Evolutionary conservation across 257 asterid species (phyloP), one percentile per base, ranked within the genome.

Genomic region (Haberlea rhodopensis): DNA sequence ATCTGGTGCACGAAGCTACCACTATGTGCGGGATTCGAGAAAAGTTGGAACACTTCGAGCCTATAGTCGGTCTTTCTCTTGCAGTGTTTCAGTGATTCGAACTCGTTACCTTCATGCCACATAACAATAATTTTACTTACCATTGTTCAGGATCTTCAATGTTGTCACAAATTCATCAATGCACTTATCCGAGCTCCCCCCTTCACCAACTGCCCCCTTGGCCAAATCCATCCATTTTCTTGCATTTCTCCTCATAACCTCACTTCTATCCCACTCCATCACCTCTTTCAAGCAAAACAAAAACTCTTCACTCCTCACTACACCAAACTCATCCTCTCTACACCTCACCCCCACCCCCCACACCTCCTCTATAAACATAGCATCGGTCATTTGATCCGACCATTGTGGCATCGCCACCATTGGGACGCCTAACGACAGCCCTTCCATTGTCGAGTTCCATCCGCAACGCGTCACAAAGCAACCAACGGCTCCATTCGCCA

Each of bases 381-480:
- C 95, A 61, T 87, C 81, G 6, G 87, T 80, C 84, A 83, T 71
- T 60, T 87, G 94, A 53, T 87, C 92, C 0, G 92, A 52, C 85
- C 88, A 87, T 67, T 82, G 89, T 0, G 95, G 95, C 56, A 84
- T 57, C 1, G 76, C 95, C 76, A 87, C 79, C 83, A 84, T 82
- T 0, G 87, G 89, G 62, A 87, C 84, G 0, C 95, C 91, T 1
- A 84, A 74, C 28, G 82, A 65, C 61, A 87, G 28, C 18, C 84
- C 87, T 68, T 87, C 91, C 0, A 84, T 73, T 0, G 88, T 84
- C 23, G 88, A 86, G 73, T 83, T 86, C 86, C 90, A 84, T 13
- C 91, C 89, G 5, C 91, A 87, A 46, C 84, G 95, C 10, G 89
- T 87, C 29, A 87, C 80, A 6, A 87, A 87, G 21, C 90, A 85